Base-by-base conservation (phyloP, 768 basidiomycete species). In the Galerina sulciceps region DNA sequence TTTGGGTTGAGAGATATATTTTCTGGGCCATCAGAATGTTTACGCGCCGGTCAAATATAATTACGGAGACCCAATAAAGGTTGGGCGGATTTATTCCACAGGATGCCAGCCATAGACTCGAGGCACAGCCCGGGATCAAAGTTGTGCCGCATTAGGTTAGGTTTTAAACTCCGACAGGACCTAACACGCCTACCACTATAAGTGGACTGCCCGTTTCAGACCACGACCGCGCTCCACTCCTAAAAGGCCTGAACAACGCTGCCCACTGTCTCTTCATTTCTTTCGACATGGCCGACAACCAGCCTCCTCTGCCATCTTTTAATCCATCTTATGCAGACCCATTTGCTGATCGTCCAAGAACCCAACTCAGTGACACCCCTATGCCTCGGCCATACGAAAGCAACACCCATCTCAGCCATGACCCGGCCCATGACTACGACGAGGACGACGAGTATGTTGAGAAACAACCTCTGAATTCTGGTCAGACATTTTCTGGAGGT, bases 381-480 rank as follows among this genome's bases (percentile, higher is more conserved):
- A 72, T 75, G 61, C 71, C 77, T 20, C 77, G 76, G 46, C 82
- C 86, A 5, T 87, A 81, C 64, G 83, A 84, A 56, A 90, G 88
- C 69, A 78, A 82, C 13, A 69, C 80, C 17, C 81, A 81, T 36
- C 77, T 92, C 6, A 76, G 81, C 35, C 78, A 81, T 50, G 82
- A 86, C 51, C 83, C 83, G 55, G 61, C 66, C 18, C 71, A 72
- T 36, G 78, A 73, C 43, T 67, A 75, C 52, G 83, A 82, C 58
- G 81, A 78, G 15, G 88, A 91, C 60, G 89, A 91, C 53, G 90
- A 93, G 0, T 85, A 82, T 65, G 69, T 85, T 36, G 92, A 94
- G 76, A 93, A 93, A 66, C 82, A 84, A 65, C 93, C 91, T 20
- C 74, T 94, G 65, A 92, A 85, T 43, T 76, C 76, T 41, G 85